These are phyloP conservation scores for Aurifilum marmelostoma DNA, from an alignment of 2,329 filamentous ascomycete species.

Conservation along the genomic window DNA sequence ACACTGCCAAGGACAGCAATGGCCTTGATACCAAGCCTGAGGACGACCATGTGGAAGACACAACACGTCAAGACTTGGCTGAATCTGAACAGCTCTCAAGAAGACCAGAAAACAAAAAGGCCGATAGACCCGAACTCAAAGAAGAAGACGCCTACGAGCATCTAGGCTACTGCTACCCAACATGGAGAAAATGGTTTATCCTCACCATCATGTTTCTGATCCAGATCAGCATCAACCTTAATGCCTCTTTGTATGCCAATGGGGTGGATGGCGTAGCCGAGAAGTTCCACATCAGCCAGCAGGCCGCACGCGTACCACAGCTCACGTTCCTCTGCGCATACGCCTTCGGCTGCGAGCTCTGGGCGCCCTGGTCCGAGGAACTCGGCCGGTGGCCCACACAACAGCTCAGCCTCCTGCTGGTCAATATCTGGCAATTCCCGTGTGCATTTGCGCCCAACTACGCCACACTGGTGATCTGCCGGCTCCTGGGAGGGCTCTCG, in stretches of 20 bases:
- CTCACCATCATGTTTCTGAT: slow-evolving; percentile 55
- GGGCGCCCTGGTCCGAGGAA: slow-evolving; percentile 60
- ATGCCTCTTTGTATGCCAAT: slow-evolving; percentile 56
- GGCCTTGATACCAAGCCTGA: neutral
- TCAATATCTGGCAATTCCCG: slow-evolving; percentile 58
- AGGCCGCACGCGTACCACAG: slow-evolving; percentile 51
- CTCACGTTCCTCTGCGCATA: slow-evolving; percentile 55
- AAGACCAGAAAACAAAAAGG: neutral
- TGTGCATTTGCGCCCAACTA: slow-evolving; percentile 47
- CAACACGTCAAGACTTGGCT: neutral
- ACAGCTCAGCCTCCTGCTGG: slow-evolving; percentile 53
- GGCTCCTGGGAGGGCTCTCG: slow-evolving; percentile 57
- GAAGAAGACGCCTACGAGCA: slow-evolving; percentile 24
- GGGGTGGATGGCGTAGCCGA: slow-evolving; percentile 49
- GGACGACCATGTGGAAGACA: neutral
- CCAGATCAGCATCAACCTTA: slow-evolving; percentile 61
- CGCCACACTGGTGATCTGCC: slow-evolving; percentile 46
- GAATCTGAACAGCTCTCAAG: neutral
- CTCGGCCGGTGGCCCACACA: slow-evolving; percentile 55
- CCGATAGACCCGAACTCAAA: slow-evolving; percentile 31
- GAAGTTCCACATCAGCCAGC: slow-evolving; percentile 49
- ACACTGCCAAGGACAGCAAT: neutral
- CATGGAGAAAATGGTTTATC: slow-evolving; percentile 56
- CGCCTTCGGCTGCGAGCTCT: slow-evolving; percentile 54
- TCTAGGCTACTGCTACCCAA: slow-evolving; percentile 49